Evolutionary conservation across 768 basidiomycete species (phyloP).

Genomic region (Collybia sordida): DNA sequence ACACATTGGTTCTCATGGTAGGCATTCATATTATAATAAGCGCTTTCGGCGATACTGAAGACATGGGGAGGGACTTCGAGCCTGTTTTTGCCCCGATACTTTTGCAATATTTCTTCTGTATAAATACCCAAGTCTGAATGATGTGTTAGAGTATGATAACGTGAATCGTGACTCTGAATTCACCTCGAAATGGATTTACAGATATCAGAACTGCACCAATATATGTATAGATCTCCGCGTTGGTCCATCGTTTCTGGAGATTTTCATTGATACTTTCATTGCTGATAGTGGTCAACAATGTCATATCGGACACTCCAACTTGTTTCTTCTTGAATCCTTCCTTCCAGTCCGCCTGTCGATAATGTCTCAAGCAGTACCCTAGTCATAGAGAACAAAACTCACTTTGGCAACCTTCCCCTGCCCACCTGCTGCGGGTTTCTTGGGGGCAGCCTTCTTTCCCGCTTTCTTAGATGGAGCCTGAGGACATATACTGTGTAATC

Average conservation of each 20-base stretch:
- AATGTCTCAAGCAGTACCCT: conserved; percentile 8
- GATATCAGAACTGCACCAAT: conserved; percentile 98
- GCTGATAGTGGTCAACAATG: conserved; percentile 91
- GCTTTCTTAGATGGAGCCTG: conserved; percentile 91
- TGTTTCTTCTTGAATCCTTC: conserved; percentile 99
- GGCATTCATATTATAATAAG: conserved; percentile 99
- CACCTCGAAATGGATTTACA: conserved; percentile 98
- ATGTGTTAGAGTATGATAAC: conserved; percentile 7
- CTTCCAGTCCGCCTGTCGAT: conserved; percentile 94
- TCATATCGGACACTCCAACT: conserved; percentile 99
- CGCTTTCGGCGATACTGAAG: conserved; percentile 93
- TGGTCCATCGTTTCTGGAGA: conserved; percentile 93
- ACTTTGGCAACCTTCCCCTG: conserved; percentile 79
- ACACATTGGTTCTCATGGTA: conserved; percentile 99
- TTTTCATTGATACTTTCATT: conserved; percentile 99
- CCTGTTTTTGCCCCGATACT: conserved; percentile 95
- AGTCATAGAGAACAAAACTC: conserved; percentile 7
- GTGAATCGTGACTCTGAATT: conserved; percentile 7
- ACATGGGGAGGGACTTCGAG: conserved; percentile 98
- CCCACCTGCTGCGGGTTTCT: conserved; percentile 37
- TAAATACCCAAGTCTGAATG: conserved; percentile 92
- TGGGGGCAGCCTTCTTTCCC: conserved; percentile 78
- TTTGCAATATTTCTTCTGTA: conserved; percentile 81
- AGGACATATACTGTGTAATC: background rate
- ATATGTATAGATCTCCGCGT: conserved; percentile 97